Base-by-base conservation (phyloP, 2,329 filamentous ascomycete genomes). In the Beauveria sp. region DNA sequence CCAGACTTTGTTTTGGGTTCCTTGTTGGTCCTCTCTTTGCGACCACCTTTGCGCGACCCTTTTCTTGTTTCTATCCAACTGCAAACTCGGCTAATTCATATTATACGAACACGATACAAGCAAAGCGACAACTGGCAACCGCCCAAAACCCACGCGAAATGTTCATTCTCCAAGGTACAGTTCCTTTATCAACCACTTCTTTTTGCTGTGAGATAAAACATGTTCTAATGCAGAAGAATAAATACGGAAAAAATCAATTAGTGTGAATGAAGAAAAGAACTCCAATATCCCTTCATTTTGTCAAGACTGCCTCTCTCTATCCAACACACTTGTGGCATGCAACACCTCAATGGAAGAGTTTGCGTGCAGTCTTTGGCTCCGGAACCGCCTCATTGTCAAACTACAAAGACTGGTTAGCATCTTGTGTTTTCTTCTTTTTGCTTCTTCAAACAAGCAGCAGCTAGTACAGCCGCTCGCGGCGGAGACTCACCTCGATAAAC, bases 401-500 rank as follows among this genome's bases (percentile, higher is more conserved):
- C 75, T 78, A 58, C 40, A 49, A 24, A 5, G 5, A 18, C 16
- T 28, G 52, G 40, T 61, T 51, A 64, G 34, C 14, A 16, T 46
- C 4, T 38, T 47, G 20, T 12, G 16, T 16, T 3, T 6, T 12
- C 1, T 40, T 34, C n/a, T 8, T 38, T 1, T 40, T 16, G 9
- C 28, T 16, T 38, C 6, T 30, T 16, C 18, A 26, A 24, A 10
- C 9, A 26, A 58, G 60, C 38, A 38, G 50, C 28, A 28, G 26
- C 14, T 61, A 2, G 49, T 58, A 56, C 9, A 61, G 42, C 5
- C 6, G 42, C 12, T 14, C 10, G 10, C 9, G 10, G 30, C 5
- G 10, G 10, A 47, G 28, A 47, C 43, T 76, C 78, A 96, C 93
- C 80, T 97, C 89, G 59, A 96, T 77, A 73, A 96, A 97, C 49